These are phyloP conservation scores for Naganishia onofrii DNA, from an alignment of 768 basidiomycete species.

Conservation along the genomic window DNA sequence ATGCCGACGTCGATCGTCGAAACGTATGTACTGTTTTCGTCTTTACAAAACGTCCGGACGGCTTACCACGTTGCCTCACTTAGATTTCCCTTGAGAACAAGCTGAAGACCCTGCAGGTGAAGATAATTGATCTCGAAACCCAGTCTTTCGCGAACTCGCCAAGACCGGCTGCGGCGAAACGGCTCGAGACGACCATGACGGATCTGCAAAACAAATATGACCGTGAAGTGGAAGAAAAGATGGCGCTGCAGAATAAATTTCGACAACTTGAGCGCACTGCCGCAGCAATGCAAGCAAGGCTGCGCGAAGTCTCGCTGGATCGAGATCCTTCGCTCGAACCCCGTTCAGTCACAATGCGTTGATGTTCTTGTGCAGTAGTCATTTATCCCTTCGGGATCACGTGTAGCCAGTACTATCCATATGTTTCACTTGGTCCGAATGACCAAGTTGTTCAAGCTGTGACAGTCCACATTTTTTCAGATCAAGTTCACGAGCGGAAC, in stretches of 20 bases:
- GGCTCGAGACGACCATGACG: constrained; percentile 56
- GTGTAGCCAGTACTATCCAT: too few species aligned
- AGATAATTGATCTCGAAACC: constrained; percentile 77
- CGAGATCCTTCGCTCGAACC: not conserved
- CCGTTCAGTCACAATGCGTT: too few species aligned
- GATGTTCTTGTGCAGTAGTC: too few species aligned
- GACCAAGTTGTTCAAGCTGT: too few species aligned
- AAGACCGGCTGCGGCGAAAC: constrained; percentile 44
- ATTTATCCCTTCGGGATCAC: too few species aligned
- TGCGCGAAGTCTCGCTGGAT: constrained; percentile 54
- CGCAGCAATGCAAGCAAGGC: constrained; percentile 52
- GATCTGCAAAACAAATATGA: constrained; percentile 38
- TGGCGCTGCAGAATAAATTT: constrained; percentile 61
- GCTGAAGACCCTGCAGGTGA: constrained; percentile 76
- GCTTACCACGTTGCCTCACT: constrained; percentile 21
- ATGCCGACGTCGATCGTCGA: constrained; percentile 71
- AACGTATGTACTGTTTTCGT: constrained; percentile 60
- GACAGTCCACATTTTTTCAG: not conserved
- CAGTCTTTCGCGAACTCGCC: constrained; percentile 68
- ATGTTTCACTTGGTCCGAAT: too few species aligned
- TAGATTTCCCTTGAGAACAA: constrained; percentile 82
- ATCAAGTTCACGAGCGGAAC: not conserved
- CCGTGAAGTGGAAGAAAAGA: constrained; percentile 68
- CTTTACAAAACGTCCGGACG: not conserved
- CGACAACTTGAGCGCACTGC: constrained; percentile 56